These are phyloP conservation scores for Leccinum uliginosum DNA, from an alignment of 768 basidiomycete species.

Conservation along the genomic window DNA sequence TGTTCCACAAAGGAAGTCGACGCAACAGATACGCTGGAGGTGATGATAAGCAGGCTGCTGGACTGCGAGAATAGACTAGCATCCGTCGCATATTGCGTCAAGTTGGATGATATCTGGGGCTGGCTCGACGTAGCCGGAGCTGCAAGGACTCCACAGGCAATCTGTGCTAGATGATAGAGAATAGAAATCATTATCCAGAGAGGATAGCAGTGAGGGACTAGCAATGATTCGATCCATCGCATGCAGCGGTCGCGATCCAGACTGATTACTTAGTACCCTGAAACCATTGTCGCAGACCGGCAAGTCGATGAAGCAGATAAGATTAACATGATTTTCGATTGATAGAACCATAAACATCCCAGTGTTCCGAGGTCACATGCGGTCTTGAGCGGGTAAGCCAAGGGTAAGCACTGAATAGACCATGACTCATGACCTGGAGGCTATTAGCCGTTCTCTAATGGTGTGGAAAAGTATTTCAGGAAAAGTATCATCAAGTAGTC, in stretches of 20 bases:
- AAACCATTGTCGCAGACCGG: slow-evolving; percentile 7
- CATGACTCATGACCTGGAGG: not conserved
- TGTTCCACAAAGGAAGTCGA: not conserved
- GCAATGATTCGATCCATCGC: not conserved
- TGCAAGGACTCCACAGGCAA: slow-evolving; percentile 3
- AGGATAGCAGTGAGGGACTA: not conserved
- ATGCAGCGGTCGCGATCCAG: slow-evolving; percentile 3
- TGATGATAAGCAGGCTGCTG: not conserved
- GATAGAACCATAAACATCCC: not conserved
- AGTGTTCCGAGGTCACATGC: not conserved
- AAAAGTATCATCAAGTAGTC: not conserved
- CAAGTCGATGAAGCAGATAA: not conserved
- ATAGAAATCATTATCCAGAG: slow-evolving; percentile 5
- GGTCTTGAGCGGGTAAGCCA: too few relatives aligned
- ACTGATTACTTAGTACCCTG: not conserved
- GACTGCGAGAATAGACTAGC: not conserved
- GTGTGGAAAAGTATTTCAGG: not conserved
- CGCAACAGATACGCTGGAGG: not conserved
- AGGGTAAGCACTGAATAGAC: too few relatives aligned
- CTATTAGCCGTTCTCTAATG: not conserved
- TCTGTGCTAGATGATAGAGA: slow-evolving; percentile 17
- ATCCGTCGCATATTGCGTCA: not conserved
- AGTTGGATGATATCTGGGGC: not conserved
- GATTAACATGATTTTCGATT: not conserved
- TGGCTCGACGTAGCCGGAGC: slow-evolving; percentile 12